Base-by-base conservation (phyloP, 768 basidiomycete genomes). In the Pholiota conissans region DNA sequence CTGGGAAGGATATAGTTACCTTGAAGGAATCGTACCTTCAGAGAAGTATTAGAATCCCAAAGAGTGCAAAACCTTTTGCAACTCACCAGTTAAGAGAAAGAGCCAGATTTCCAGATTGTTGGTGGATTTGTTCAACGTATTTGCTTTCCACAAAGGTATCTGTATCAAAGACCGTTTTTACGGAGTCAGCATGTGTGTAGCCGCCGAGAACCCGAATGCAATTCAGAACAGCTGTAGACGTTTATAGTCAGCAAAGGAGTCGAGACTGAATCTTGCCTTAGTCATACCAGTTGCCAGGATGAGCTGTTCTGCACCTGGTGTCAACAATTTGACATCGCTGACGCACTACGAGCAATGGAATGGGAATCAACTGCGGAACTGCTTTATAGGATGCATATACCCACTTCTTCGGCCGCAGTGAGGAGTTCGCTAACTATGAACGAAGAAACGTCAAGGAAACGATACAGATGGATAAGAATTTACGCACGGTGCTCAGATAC, bases 1-100 rank as follows among this genome's bases (percentile, higher is more conserved):
- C n/a, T n/a, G n/a, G n/a, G n/a, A n/a, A n/a, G n/a, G n/a, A n/a
- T n/a, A n/a, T n/a, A 47, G 13, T 13, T 63, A 84, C 83, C 77
- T 86, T 87, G 75, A 83, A 85, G 10, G 86, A 77, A 62, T 85
- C 81, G 61, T 87, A 87, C 84, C 85, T 86, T 28, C 13, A 37
- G 11, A 48, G 14, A 37, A 49, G 27, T 10, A 37, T 37, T 32
- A 40, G 49, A 7, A 57, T 20, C 3, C 27, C 27, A 28, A 28
- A 16, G 32, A 42, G 5, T 50, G 35, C 26, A 45, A 55, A 30
- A 14, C 28, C 14, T n/a, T 14, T 3, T 14, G 30, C 2, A 20
- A 65, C 80, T 51, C 62, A 86, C 87, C 86, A 88, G 58, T 83
- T 86, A 65, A 86, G 68, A 0, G 79, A 77, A 14, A 87, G 71